These are phyloP conservation scores for Podaxis sp. DNA, from an alignment of 768 basidiomycete genomes.

Conservation along the genomic window DNA sequence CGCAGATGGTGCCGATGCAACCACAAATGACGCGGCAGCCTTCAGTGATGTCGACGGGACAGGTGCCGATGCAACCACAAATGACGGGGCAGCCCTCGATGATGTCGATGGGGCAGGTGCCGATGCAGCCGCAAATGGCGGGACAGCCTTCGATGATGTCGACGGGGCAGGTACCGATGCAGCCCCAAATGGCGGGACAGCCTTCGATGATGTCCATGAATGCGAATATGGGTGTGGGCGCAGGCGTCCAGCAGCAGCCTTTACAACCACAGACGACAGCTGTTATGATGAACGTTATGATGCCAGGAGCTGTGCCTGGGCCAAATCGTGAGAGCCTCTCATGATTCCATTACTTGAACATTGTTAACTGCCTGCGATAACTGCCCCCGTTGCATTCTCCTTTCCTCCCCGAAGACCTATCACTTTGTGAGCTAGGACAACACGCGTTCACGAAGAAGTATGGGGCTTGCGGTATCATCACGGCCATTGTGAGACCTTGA, in stretches of 20 bases:
- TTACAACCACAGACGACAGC: constrained; percentile 5
- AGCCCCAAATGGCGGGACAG: constrained; percentile 1
- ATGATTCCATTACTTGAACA: neutral
- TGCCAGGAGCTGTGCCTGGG: constrained; percentile 1
- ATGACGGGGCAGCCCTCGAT: neutral
- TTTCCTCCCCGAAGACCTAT: neutral
- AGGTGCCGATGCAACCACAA: constrained; percentile 8
- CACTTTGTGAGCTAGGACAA: constrained; percentile 15
- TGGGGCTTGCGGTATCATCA: constrained; percentile 25
- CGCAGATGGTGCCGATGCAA: constrained; percentile 6
- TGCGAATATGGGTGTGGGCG: neutral
- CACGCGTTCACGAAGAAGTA: constrained; percentile 22
- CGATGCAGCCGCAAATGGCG: constrained; percentile 4
- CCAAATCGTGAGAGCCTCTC: neutral
- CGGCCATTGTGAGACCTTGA: constrained; percentile 22
- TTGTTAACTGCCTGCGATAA: no score
- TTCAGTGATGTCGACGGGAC: neutral
- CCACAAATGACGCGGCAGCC: neutral
- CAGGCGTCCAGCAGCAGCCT: neutral
- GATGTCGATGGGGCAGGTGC: neutral
- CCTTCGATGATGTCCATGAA: neutral
- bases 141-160: neutral
- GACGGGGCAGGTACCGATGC: neutral
- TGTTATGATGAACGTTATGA: constrained; percentile 12
- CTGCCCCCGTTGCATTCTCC: no score